phyloP scores from a whole-genome alignment of 306 rosid genomes.

The Gillenia trifoliata region DNA sequence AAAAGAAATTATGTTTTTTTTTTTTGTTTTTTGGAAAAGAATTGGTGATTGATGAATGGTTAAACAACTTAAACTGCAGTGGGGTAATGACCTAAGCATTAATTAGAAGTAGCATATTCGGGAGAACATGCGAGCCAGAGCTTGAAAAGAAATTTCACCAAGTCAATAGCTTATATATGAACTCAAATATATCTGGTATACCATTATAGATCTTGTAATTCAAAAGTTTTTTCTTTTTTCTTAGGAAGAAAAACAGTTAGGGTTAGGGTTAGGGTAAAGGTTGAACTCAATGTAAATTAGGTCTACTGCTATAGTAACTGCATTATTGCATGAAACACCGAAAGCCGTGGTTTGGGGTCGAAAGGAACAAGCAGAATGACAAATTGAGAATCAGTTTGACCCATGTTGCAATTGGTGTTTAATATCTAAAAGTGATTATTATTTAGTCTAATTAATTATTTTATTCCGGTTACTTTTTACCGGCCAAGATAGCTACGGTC shows the following conservation, averaged over 20 bases:
- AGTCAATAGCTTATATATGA: neutral
- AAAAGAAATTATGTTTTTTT: too few species aligned
- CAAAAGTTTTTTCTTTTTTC: neutral
- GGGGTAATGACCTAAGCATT: neutral
- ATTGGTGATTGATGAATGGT: neutral
- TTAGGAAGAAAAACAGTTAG: neutral
- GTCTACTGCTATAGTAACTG: neutral
- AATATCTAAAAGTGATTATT: neutral
- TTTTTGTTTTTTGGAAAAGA: neutral
- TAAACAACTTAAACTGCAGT: neutral
- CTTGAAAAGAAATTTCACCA: neutral
- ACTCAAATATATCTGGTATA: too few species aligned
- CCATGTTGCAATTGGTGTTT: neutral
- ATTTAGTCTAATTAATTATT: neutral
- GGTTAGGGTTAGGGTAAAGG: neutral
- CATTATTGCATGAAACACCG: conserved; percentile 16
- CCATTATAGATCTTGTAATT: too few species aligned
- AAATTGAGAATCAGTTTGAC: conserved; percentile 11
- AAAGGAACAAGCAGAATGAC: neutral
- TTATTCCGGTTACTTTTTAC: conserved; percentile 29
- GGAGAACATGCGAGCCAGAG: neutral
- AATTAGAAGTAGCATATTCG: too few species aligned
- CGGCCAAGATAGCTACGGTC: conserved; percentile 40
- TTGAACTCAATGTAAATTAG: neutral
- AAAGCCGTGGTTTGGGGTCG: conserved; percentile 5